A percentile compares a stretch with the other conserved stretches of the same genome.
Evolutionary conservation across 1,139 yeast species (phyloP).

Genomic region (Taiozyma sp.): DNA sequence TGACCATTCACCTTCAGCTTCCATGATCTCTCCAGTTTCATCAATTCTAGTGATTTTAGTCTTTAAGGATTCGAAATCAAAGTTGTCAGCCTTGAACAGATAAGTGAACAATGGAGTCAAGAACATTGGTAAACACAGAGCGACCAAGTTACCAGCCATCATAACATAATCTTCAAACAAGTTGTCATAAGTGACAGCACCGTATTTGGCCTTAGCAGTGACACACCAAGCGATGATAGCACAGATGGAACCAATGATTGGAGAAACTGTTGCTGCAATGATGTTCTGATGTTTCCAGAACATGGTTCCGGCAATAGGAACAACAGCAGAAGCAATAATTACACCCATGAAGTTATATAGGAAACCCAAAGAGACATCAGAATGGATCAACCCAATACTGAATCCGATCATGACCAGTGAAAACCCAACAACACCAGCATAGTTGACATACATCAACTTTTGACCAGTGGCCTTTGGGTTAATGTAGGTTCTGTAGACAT

Average conservation of each 20-base stretch:
- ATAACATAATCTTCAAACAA: conserved; percentile 77
- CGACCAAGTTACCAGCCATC: conserved; percentile 83
- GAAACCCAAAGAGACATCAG: conserved; percentile 81
- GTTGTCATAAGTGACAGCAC: conserved; percentile 50
- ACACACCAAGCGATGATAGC: conserved; percentile 67
- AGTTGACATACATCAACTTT: conserved; percentile 43
- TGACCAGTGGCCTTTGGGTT: conserved; percentile 75
- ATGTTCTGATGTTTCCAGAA: conserved; percentile 63
- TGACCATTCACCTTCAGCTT: conserved; percentile 29
- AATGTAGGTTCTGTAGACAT: conserved; percentile 73
- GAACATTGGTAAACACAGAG: conserved; percentile 68
- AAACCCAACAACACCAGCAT: conserved; percentile 45
- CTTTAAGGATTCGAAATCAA: conserved; percentile 62
- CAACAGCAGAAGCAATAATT: conserved; percentile 79
- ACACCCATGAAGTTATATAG: conserved; percentile 84
- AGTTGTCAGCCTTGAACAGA: conserved; percentile 61
- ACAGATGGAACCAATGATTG: conserved; percentile 54
- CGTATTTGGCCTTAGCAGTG: conserved; percentile 48
- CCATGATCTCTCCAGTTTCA: conserved; percentile 56
- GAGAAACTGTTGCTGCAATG: conserved; percentile 54
- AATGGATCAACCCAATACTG: conserved; percentile 75
- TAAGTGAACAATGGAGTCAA: conserved; percentile 63
- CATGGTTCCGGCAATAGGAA: conserved; percentile 68
- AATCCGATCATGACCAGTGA: conserved; percentile 64
- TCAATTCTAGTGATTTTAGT: conserved; percentile 50